Percentiles rank a stretch among this genome's conserved stretches.
Evolutionary conservation across 2,329 filamentous ascomycete genomes (phyloP).

Genomic region (Fusarium sp.): DNA sequence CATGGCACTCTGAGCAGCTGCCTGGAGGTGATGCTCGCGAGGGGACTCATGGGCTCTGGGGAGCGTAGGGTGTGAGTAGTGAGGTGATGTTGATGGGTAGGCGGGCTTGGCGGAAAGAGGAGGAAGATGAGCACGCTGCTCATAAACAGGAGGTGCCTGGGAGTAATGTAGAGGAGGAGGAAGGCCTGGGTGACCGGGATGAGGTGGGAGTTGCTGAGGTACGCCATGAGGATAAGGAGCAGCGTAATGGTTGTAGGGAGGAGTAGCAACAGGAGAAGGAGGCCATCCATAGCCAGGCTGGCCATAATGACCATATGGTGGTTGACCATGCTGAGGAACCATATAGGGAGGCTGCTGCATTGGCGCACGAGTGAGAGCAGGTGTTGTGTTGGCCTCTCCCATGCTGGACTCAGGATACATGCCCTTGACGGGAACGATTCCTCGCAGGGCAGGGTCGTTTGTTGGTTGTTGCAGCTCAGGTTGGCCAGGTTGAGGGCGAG

Average conservation of each 20-base stretch:
- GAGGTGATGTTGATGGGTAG: slow-evolving; percentile 47
- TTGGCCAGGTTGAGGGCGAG: slow-evolving; percentile 78
- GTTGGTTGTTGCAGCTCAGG: slow-evolving; percentile 83
- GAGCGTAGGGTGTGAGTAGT: slow-evolving; percentile 50
- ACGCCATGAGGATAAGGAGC: slow-evolving; percentile 50
- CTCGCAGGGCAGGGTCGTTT: slow-evolving; percentile 80
- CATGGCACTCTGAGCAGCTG: slow-evolving; percentile 56
- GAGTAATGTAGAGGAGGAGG: slow-evolving; percentile 44
- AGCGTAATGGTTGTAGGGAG: slow-evolving; percentile 62
- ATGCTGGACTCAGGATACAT: slow-evolving; percentile 98
- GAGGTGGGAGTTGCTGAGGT: slow-evolving; percentile 46
- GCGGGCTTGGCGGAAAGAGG: slow-evolving; percentile 49
- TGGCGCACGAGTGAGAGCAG: slow-evolving; percentile 81
- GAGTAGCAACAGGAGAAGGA: slow-evolving; percentile 66
- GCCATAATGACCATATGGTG: slow-evolving; percentile 53
- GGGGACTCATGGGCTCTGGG: slow-evolving; percentile 55
- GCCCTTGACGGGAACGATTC: slow-evolving; percentile 88
- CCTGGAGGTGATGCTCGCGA: slow-evolving; percentile 57
- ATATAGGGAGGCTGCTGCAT: slow-evolving; percentile 62
- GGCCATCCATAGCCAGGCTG: slow-evolving; percentile 64
- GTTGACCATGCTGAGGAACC: slow-evolving; percentile 50
- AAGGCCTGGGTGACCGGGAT: slow-evolving; percentile 44
- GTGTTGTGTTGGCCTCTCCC: slow-evolving; percentile 83
- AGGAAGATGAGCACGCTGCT: slow-evolving; percentile 53
- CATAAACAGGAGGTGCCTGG: slow-evolving; percentile 45